Evolutionary conservation across 2,329 filamentous ascomycete genomes (phyloP), one percentile per base, ranked within the genome.

Genomic region (Pezicula radicicola): DNA sequence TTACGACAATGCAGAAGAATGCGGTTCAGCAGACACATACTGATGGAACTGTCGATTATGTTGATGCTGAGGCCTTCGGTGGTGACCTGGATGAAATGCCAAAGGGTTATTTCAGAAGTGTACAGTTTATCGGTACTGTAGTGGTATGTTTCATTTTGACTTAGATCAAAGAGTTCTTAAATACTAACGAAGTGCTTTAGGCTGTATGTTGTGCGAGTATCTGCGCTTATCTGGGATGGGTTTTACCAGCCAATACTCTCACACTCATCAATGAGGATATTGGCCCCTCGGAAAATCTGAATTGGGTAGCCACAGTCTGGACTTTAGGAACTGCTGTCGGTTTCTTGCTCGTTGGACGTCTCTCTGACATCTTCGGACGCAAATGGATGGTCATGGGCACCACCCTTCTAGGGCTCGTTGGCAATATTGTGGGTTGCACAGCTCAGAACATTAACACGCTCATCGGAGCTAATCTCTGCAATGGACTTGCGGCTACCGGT

Each of bases 41-140:
- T 10, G 73, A 75, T 55, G 73, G 72, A 21, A 68, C 68, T 12
- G 60, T 75, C 46, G 70, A 75, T 61, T 67, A 70, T 46, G 64
- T 75, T 53, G 72, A 74, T 54, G 58, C 66, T 3, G 64, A 71
- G 30, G 72, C 71, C 40, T 60, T 75, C n/a, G 74, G 73, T 6
- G 73, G 73, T 8, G 68, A 71, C 3, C 51, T 69, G 5, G 65
- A 68, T 6, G 60, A 62, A 9, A 72, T 76, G 71, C 72, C 71
- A 1, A 48, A 50, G 27, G 71, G 72, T 12, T 75, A 75, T 61
- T 75, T 69, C 56, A 60, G 56, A 28, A 74, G 68, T 45, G 51
- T 63, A 2, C 66, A 70, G 41, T 75, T 75, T 53, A 63, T 75
- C 33, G 70, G 72, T 5, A 75, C 72, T 6, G 64, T 75, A 1